Percentiles rank a stretch among this genome's conserved stretches.
These are phyloP conservation scores for Physcomitrellopsis africana DNA, from an alignment of 225 moss, liverwort and hornwort genomes.

Conservation along the genomic window DNA sequence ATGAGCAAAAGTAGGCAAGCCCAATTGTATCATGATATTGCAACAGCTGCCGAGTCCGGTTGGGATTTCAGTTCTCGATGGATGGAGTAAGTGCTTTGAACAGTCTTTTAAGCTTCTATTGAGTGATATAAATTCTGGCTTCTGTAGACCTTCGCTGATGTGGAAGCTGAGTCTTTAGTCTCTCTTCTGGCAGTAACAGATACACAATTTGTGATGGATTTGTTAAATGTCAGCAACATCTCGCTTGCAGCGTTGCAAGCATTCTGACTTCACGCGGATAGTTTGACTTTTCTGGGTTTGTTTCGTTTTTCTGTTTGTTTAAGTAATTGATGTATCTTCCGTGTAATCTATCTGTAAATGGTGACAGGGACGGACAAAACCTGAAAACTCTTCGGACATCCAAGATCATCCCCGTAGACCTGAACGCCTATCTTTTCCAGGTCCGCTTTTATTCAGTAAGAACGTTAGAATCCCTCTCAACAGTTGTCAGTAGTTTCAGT, in stretches of 20 bases:
- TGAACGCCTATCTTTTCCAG: constrained; percentile 43
- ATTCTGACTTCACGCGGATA: background rate
- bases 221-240: no score
- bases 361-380: constrained; percentile 39
- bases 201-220: no score
- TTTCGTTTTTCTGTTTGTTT: constrained; percentile 1
- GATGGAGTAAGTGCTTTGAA: constrained; percentile 43
- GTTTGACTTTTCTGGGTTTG: background rate
- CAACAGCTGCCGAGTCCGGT: constrained; percentile 47
- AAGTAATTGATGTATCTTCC: background rate
- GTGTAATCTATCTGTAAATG: background rate
- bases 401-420: constrained; percentile 42
- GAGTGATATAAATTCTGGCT: constrained; percentile 17
- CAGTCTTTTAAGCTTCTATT: background rate
- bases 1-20: constrained; percentile 35
- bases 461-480: background rate
- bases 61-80: constrained; percentile 55
- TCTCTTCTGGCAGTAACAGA: no score
- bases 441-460: constrained; percentile 4
- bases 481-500: background rate
- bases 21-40: constrained; percentile 46
- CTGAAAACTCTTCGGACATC: constrained; percentile 42
- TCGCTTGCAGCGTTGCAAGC: background rate
- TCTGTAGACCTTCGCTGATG: background rate
- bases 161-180: background rate